Evolutionary conservation across 208 protist species (phyloP).

Genomic region (Leishmania guyanensis): DNA sequence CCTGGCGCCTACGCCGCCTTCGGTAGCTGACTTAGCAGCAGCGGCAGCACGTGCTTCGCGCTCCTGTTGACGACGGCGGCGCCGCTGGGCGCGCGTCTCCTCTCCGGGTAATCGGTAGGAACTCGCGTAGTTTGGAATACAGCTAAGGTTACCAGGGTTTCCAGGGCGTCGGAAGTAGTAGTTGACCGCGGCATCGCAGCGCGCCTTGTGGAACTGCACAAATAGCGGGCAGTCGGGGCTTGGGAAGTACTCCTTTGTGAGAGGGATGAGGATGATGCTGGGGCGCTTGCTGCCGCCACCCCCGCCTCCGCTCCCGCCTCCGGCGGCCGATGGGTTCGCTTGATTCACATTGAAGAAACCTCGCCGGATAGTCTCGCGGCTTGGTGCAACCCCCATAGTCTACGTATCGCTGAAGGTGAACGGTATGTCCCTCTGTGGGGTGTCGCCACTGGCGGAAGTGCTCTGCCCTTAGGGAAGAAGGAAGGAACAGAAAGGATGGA

Average conservation of each 20-base stretch:
- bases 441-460: background rate
- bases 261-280: conserved; percentile 78
- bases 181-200: conserved; percentile 81
- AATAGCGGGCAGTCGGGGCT: conserved; percentile 79
- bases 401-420: background rate
- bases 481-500: background rate
- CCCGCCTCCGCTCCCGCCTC: background rate
- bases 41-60: conserved; percentile 22
- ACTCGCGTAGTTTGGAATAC: conserved; percentile 67
- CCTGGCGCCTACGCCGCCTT: background rate
- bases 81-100: conserved; percentile 25
- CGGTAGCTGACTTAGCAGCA: background rate
- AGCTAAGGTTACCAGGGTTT: conserved; percentile 71
- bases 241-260: conserved; percentile 82
- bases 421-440: background rate
- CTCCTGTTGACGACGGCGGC: conserved; percentile 14
- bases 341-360: conserved; percentile 56
- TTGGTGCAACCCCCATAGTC: conserved; percentile 75
- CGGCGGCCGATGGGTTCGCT: conserved; percentile 7
- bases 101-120: conserved; percentile 32
- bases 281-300: conserved; percentile 37
- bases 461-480: background rate
- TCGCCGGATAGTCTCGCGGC: conserved; percentile 66
- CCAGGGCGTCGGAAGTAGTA: conserved; percentile 85
- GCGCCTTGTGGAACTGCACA: conserved; percentile 78